These are phyloP conservation scores for Fusarium decemcellulare DNA, from an alignment of 2,329 filamentous ascomycete genomes.

Conservation along the genomic window DNA sequence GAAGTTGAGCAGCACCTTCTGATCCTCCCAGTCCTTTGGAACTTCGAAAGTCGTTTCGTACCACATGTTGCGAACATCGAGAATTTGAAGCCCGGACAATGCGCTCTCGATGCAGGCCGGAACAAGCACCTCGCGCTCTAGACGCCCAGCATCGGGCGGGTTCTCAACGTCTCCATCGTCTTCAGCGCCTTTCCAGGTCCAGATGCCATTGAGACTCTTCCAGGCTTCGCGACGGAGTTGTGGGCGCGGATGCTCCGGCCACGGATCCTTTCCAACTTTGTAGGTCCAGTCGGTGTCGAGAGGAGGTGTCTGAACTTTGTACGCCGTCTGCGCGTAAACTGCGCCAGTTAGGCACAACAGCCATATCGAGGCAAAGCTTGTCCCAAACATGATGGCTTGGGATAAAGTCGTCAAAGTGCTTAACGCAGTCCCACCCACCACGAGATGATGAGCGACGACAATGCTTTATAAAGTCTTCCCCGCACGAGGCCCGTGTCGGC, in stretches of 20 bases:
- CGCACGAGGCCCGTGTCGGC: background rate
- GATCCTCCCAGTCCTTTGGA: slow-evolving; percentile 9
- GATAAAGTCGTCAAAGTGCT: background rate
- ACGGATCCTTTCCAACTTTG: slow-evolving; percentile 66
- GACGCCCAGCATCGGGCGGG: slow-evolving; percentile 10
- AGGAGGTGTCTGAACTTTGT: slow-evolving; percentile 56
- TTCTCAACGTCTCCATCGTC: slow-evolving; percentile 25
- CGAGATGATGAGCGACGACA: background rate
- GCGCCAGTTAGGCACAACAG: background rate
- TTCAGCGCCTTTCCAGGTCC: slow-evolving; percentile 63
- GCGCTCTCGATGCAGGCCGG: slow-evolving; percentile 62
- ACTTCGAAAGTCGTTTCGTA: slow-evolving; percentile 55
- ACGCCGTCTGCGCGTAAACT: slow-evolving; percentile 42
- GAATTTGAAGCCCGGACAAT: slow-evolving; percentile 63
- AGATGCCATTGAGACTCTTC: slow-evolving; percentile 71
- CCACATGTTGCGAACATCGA: slow-evolving; percentile 61
- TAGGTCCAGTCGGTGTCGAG: slow-evolving; percentile 68
- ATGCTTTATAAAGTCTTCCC: background rate
- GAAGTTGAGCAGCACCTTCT: slow-evolving; percentile 26
- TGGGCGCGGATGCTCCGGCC: slow-evolving; percentile 72
- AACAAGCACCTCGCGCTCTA: slow-evolving; percentile 56
- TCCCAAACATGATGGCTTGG: slow-evolving; percentile 25
- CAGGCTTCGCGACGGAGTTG: slow-evolving; percentile 67
- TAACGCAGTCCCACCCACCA: background rate
- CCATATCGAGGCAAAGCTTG: background rate